Evolutionary conservation across 192 early-diverging fungal genomes (phyloP).

Genomic region (Coemansia sp.): DNA sequence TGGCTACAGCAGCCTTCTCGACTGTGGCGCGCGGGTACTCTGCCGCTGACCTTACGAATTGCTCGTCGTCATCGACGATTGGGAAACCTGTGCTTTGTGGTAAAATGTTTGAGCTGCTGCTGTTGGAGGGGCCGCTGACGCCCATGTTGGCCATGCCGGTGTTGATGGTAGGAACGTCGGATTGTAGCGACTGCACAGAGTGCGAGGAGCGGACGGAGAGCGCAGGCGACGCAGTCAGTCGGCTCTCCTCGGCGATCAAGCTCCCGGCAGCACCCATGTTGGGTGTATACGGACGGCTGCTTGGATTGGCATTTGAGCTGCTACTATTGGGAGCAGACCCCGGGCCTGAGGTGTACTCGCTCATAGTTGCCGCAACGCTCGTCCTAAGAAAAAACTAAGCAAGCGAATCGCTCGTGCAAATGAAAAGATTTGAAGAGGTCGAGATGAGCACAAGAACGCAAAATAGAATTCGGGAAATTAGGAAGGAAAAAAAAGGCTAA

Average conservation of each 20-base stretch:
- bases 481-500: neutral
- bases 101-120: conserved; percentile 11
- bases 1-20: conserved; percentile 87
- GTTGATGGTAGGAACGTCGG: conserved; percentile 53
- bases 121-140: conserved; percentile 39
- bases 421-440: neutral
- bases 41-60: conserved; percentile 71
- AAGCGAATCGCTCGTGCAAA: conserved; percentile 21
- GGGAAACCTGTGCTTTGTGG: conserved; percentile 3
- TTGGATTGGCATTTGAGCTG: conserved; percentile 45
- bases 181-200: conserved; percentile 52
- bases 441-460: neutral
- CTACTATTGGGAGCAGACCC: conserved; percentile 51
- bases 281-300: conserved; percentile 51
- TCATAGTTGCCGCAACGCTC: conserved; percentile 38
- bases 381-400: conserved; percentile 4
- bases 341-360: conserved; percentile 51
- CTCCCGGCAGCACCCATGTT: conserved; percentile 36
- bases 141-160: conserved; percentile 55
- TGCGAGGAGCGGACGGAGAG: conserved; percentile 49
- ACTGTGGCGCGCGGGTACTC: conserved; percentile 76
- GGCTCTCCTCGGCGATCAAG: conserved; percentile 30
- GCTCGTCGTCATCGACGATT: conserved; percentile 51
- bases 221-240: conserved; percentile 45
- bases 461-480: neutral